Evolutionary conservation across 2,329 filamentous ascomycete genomes (phyloP).

Genomic region (Massarina eburnea): DNA sequence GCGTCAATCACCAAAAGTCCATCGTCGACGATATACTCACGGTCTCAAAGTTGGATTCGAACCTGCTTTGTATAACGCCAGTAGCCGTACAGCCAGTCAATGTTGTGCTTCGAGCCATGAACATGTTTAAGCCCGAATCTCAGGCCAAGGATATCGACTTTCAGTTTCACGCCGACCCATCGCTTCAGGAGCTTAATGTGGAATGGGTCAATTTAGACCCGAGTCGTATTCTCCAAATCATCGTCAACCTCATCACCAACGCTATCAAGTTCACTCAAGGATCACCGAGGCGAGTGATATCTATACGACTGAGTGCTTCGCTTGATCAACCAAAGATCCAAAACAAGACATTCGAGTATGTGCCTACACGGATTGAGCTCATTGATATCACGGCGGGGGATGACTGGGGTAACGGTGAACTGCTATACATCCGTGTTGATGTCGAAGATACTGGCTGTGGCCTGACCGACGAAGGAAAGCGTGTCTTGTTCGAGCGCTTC

Average conservation of each 20-base stretch:
- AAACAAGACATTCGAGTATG: slow-evolving; percentile 25
- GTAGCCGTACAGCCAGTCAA: slow-evolving; percentile 40
- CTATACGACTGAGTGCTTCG: slow-evolving; percentile 40
- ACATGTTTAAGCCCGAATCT: slow-evolving; percentile 43
- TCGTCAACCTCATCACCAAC: slow-evolving; percentile 48
- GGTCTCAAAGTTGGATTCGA: slow-evolving; percentile 35
- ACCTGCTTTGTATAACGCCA: slow-evolving; percentile 37
- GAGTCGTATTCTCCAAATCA: slow-evolving; percentile 46
- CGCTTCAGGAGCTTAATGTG: slow-evolving; percentile 35
- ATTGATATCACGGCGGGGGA: slow-evolving; percentile 20
- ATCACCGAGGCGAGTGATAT: slow-evolving; percentile 37
- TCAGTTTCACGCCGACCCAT: slow-evolving; percentile 35
- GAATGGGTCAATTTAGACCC: slow-evolving; percentile 48
- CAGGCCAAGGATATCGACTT: slow-evolving; percentile 33
- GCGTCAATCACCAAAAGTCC: slow-evolving; percentile 37
- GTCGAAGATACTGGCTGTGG: slow-evolving; percentile 39
- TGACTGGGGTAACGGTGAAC: slow-evolving; percentile 33
- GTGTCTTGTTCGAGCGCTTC: slow-evolving; percentile 35
- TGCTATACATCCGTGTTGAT: slow-evolving; percentile 29
- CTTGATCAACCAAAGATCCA: slow-evolving; percentile 34
- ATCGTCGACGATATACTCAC: slow-evolving; percentile 41
- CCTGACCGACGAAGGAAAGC: slow-evolving; percentile 33
- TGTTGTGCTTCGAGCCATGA: slow-evolving; percentile 37
- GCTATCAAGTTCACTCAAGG: slow-evolving; percentile 51
- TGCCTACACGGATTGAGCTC: slow-evolving; percentile 21